phyloP scores from a whole-genome alignment of 352 stramenopile genomes.

The Phytophthora colocasiae region DNA sequence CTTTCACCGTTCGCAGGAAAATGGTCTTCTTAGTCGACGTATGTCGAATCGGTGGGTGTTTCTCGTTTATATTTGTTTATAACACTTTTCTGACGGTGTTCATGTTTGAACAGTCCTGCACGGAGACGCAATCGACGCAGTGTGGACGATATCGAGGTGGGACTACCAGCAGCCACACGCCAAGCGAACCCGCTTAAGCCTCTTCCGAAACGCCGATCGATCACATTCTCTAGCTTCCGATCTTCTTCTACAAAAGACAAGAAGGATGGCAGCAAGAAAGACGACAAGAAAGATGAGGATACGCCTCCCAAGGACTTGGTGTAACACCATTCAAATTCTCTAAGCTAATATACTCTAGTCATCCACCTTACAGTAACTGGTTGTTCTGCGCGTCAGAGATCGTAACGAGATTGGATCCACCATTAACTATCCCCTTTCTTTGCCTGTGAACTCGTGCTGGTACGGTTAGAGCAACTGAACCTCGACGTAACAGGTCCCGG shows the following conservation, averaged over 20 bases:
- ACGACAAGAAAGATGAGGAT: constrained; percentile 17
- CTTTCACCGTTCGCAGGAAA: constrained; percentile 60
- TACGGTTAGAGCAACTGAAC: background rate
- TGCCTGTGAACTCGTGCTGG: constrained; percentile 11
- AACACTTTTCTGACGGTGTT: background rate
- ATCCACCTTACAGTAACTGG: constrained; percentile 10
- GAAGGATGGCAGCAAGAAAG: constrained; percentile 4
- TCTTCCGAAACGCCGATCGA: constrained; percentile 71
- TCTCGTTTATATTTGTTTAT: too few relatives aligned
- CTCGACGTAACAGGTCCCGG: constrained; percentile 14
- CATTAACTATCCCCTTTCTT: constrained; percentile 3
- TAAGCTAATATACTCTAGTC: constrained; percentile 24
- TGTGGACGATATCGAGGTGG: constrained; percentile 84
- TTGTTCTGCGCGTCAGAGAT: constrained; percentile 18
- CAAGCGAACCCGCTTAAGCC: constrained; percentile 57
- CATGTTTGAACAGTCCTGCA: constrained; percentile 5
- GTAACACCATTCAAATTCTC: constrained; percentile 12
- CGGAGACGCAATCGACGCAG: constrained; percentile 46
- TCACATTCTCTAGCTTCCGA: constrained; percentile 76
- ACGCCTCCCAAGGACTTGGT: constrained; percentile 24
- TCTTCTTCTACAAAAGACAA: constrained; percentile 34
- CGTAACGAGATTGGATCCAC: constrained; percentile 3
- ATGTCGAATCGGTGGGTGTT: constrained; percentile 49
- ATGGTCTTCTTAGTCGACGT: constrained; percentile 61
- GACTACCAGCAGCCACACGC: constrained; percentile 56